Conservation (phyloP, 2,329 filamentous ascomycete genomes). For the Colletotrichum tropicicola region DNA sequence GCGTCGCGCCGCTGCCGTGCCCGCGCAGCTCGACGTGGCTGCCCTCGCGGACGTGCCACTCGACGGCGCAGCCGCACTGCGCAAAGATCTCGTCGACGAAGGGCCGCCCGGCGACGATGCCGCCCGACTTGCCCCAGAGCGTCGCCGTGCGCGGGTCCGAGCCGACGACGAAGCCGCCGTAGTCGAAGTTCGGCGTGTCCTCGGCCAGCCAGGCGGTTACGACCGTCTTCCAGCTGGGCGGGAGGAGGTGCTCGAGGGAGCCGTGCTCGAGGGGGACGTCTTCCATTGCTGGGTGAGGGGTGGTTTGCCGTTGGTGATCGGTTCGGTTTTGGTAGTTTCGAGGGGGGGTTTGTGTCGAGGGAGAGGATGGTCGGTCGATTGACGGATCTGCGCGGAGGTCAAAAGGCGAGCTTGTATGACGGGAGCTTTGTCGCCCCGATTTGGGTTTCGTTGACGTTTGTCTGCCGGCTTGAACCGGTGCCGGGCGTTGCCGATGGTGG, state of each 20-base stretch:
- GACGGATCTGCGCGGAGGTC: too few species aligned
- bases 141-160: conserved; percentile 70
- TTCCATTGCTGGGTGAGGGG: conserved; percentile 9
- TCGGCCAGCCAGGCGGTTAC: conserved; percentile 91
- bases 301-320: not conserved
- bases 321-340: not conserved
- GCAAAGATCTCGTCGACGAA: conserved; percentile 95
- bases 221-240: conserved; percentile 82
- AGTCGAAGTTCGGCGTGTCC: conserved; percentile 96
- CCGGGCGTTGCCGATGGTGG: conserved; percentile 15
- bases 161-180: conserved; percentile 96
- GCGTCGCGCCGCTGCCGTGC: conserved; percentile 54
- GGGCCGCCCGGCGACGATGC: conserved; percentile 88
- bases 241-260: conserved; percentile 75
- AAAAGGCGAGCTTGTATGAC: not conserved
- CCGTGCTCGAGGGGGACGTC: conserved; percentile 43
- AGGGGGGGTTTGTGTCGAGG: not conserved
- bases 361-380: not conserved
- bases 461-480: conserved; percentile 1
- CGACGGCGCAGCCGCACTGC: conserved; percentile 89
- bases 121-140: conserved; percentile 75
- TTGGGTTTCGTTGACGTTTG: conserved; percentile 3
- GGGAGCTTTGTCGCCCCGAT: conserved; percentile 1
- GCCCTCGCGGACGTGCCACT: conserved; percentile 88
- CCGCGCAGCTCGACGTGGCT: conserved; percentile 64